A percentile compares a stretch with the other conserved stretches of the same genome.
Conservation (phyloP, 1,139 yeast species). For the Lodderomyces theae region DNA sequence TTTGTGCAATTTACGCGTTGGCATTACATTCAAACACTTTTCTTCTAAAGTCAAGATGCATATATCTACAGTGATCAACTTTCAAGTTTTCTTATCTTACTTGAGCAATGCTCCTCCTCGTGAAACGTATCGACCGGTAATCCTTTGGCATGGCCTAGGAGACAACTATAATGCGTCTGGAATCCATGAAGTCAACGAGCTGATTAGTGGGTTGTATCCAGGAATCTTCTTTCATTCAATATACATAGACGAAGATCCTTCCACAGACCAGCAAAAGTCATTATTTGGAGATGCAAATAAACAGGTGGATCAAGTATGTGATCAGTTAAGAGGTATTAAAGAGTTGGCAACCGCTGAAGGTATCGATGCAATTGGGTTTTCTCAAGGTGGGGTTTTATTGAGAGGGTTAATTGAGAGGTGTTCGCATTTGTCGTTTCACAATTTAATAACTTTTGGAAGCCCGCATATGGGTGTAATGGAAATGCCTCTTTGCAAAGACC, state of each 20-base stretch:
- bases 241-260: conserved; percentile 46
- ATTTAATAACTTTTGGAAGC: conserved; percentile 71
- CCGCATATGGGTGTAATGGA: conserved; percentile 81
- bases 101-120: background rate
- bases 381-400: conserved; percentile 78
- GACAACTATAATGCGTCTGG: conserved; percentile 68
- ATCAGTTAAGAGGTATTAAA: conserved; percentile 35
- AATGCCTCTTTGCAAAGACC: conserved; percentile 56
- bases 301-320: conserved; percentile 36
- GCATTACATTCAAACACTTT: background rate
- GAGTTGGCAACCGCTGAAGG: conserved; percentile 43
- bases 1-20: background rate
- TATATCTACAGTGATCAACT: background rate
- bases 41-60: background rate
- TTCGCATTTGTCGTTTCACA: conserved; percentile 44
- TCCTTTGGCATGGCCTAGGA: conserved; percentile 85
- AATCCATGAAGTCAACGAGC: conserved; percentile 45
- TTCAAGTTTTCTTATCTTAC: background rate
- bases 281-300: conserved; percentile 60
- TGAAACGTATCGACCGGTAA: conserved; percentile 46
- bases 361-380: conserved; percentile 74
- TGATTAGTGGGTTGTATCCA: conserved; percentile 48
- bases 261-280: conserved; percentile 53
- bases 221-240: conserved; percentile 54
- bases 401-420: conserved; percentile 65